These are phyloP conservation scores for Suillus placidus DNA, from an alignment of 768 basidiomycete genomes.

Conservation along the genomic window DNA sequence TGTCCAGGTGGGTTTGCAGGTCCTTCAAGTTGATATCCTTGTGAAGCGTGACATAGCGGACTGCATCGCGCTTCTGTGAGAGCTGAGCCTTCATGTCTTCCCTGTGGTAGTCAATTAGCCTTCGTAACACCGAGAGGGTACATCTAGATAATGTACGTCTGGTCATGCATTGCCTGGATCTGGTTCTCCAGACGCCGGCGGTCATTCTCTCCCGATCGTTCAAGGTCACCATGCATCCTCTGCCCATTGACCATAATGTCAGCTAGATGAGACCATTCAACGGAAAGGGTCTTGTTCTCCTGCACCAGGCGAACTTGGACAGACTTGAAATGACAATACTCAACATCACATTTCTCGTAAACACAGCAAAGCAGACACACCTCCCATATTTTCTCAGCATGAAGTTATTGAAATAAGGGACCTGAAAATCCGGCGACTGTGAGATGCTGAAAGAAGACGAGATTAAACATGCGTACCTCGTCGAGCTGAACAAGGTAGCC, in stretches of 20 bases:
- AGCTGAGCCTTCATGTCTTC: slow-evolving; percentile 75
- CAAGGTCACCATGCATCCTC: slow-evolving; percentile 87
- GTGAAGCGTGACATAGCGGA: slow-evolving; percentile 75
- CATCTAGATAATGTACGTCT: slow-evolving; percentile 55
- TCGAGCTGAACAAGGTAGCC: no score
- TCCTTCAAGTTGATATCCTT: slow-evolving; percentile 82
- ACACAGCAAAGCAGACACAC: slow-evolving; percentile 41
- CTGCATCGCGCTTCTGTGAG: slow-evolving; percentile 69
- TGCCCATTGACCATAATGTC: slow-evolving; percentile 90
- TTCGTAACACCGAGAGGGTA: slow-evolving; percentile 5
- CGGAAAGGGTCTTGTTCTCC: slow-evolving; percentile 78
- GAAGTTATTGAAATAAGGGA: no score
- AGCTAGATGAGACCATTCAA: slow-evolving; percentile 83
- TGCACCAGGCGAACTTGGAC: slow-evolving; percentile 80
- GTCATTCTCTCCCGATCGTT: slow-evolving; percentile 82
- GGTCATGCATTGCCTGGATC: slow-evolving; percentile 74
- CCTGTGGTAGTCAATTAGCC: slow-evolving; percentile 38
- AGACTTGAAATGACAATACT: slow-evolving; percentile 47
- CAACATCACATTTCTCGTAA: slow-evolving; percentile 1
- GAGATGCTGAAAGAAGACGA: no score
- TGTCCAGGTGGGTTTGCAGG: slow-evolving; percentile 71
- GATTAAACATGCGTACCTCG: no score
- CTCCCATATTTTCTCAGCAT: slow-evolving; percentile 93
- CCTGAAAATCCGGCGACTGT: no score
- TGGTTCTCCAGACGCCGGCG: slow-evolving; percentile 79